Evolutionary conservation across 2,329 filamentous ascomycete species (phyloP).

Genomic region (Hymenoscyphus repandus): DNA sequence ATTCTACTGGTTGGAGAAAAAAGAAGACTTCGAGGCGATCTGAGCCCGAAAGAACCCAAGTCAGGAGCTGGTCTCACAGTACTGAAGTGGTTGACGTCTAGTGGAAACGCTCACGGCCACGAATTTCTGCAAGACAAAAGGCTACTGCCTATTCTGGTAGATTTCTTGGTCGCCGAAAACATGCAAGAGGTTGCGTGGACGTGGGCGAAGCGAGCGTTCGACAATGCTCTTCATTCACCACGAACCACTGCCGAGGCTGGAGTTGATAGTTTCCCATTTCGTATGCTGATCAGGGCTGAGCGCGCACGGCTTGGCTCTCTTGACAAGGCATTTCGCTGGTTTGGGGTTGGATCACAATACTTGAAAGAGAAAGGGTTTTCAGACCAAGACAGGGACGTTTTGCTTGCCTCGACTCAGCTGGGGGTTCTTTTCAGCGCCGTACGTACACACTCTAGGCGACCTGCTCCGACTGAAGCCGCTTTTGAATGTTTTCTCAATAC

Average conservation of each 20-base stretch:
- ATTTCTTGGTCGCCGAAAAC: slow-evolving; percentile 30
- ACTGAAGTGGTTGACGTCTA: slow-evolving; percentile 29
- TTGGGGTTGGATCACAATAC: background rate
- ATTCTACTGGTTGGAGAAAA: slow-evolving; percentile 17
- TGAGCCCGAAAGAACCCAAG: slow-evolving; percentile 23
- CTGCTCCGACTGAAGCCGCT: background rate
- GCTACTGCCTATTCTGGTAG: slow-evolving; percentile 22
- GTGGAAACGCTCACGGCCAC: slow-evolving; percentile 19
- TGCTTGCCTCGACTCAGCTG: background rate
- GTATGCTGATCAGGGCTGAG: too few relatives aligned
- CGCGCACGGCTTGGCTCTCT: too few relatives aligned
- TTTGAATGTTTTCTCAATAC: background rate
- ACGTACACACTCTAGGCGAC: background rate
- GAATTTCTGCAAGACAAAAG: slow-evolving; percentile 21
- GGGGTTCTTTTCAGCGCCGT: background rate
- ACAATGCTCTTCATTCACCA: too few relatives aligned
- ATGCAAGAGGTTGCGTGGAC: slow-evolving; percentile 18
- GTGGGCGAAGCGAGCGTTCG: background rate
- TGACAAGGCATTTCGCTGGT: background rate
- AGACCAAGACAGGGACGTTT: background rate
- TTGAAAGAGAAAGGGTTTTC: background rate
- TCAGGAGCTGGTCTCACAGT: slow-evolving; percentile 29
- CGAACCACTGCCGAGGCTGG: too few relatives aligned
- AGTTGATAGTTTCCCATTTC: too few relatives aligned
- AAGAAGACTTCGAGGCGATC: slow-evolving; percentile 11